phyloP scores from a whole-genome alignment of 176 grass and related monocot species.

The bread wheat (Triticum aestivum) region IWGSC_CS_RefSeq_v2.1 NC_057799.1:304849508-304850007 shows the following conservation, averaged over 20 bases:
- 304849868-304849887: constrained; percentile 72
- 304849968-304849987: constrained; percentile 57
- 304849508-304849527: background rate
- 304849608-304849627: background rate
- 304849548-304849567: background rate
- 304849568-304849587: constrained; percentile 25
- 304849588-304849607: constrained; percentile 16
- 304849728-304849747: constrained; percentile 51
- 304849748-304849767: constrained; percentile 83
- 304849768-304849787: constrained; percentile 43
- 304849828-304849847: constrained; percentile 51
- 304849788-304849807: constrained; percentile 62
- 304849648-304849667: background rate
- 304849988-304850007: constrained; percentile 47
- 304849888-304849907: constrained; percentile 58
- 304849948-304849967: constrained; percentile 88
- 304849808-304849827: constrained; percentile 65
- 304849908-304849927: constrained; percentile 48
- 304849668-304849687: constrained; percentile 50
- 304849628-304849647: background rate
- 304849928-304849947: constrained; percentile 64
- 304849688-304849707: constrained; percentile 57
- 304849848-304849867: constrained; percentile 66
- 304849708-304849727: constrained; percentile 47
- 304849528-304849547: too few relatives aligned